Conservation (phyloP, 2,329 filamentous ascomycete genomes). For the Fusarium siculi region DNA sequence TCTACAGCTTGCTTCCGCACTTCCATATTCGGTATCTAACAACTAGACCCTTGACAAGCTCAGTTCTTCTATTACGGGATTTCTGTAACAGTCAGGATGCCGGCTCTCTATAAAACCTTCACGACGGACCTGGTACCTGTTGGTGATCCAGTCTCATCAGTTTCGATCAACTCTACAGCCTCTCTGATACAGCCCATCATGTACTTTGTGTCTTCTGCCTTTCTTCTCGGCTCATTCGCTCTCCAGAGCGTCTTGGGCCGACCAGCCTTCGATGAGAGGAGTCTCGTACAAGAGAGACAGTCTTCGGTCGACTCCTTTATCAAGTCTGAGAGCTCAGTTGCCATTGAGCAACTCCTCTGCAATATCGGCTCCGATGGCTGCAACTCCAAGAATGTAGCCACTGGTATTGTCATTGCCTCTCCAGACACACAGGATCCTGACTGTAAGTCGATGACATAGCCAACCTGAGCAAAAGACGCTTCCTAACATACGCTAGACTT, state of each 20-base stretch:
- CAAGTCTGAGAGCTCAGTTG: slow-evolving; percentile 61
- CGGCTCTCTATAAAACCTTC: slow-evolving; percentile 36
- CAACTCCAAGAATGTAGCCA: slow-evolving; percentile 56
- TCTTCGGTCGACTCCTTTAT: slow-evolving; percentile 65
- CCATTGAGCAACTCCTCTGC: slow-evolving; percentile 63
- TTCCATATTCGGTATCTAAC: slow-evolving; percentile 35
- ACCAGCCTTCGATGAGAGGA: slow-evolving; percentile 48
- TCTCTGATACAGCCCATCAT: slow-evolving; percentile 55
- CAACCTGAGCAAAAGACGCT: not conserved
- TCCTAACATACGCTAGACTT: slow-evolving; percentile 64
- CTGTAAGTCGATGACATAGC: slow-evolving; percentile 55
- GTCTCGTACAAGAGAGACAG: slow-evolving; percentile 52
- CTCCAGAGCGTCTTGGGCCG: slow-evolving; percentile 62
- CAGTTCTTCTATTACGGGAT: not conserved
- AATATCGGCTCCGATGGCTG: slow-evolving; percentile 69
- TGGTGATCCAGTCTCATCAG: slow-evolving; percentile 39
- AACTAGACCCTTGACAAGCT: slow-evolving; percentile 6
- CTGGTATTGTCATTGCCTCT: slow-evolving; percentile 67
- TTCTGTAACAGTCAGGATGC: not conserved
- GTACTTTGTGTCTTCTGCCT: slow-evolving; percentile 60
- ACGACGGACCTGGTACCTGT: slow-evolving; percentile 42
- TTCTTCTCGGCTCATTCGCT: slow-evolving; percentile 63
- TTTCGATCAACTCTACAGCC: slow-evolving; percentile 46
- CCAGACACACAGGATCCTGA: slow-evolving; percentile 65
- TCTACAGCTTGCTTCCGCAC: slow-evolving; percentile 25